A percentile compares a stretch with the other conserved stretches of the same genome.
Conservation (phyloP, 768 basidiomycete genomes). For the Steccherinum ochraceum region DNA sequence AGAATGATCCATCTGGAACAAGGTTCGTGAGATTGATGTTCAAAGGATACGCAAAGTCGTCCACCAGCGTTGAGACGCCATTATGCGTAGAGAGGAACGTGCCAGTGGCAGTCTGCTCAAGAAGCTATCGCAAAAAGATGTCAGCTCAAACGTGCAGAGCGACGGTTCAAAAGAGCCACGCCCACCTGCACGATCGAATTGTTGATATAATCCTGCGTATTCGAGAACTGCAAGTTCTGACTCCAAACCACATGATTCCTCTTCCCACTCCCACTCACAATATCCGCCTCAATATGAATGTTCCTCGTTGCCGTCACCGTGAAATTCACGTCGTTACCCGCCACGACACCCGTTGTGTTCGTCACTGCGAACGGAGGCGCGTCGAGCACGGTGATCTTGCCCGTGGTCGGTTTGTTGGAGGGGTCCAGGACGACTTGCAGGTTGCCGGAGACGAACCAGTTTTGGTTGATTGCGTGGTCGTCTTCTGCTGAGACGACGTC, state of each 20-base stretch:
- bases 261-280: constrained; percentile 57
- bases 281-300: constrained; percentile 54
- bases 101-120: constrained; percentile 45
- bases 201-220: constrained; percentile 55
- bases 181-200: constrained; percentile 35
- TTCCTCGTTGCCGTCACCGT: constrained; percentile 54
- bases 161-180: not conserved
- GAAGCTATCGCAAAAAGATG: constrained; percentile 28
- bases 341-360: constrained; percentile 37
- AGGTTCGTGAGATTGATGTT: constrained; percentile 32
- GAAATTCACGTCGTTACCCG: constrained; percentile 43
- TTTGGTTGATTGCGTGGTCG: constrained; percentile 59
- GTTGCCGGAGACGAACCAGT: constrained; percentile 72
- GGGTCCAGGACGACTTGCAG: constrained; percentile 65
- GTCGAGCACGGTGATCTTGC: constrained; percentile 53
- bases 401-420: constrained; percentile 59
- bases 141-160: not conserved
- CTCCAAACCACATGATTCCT: constrained; percentile 48
- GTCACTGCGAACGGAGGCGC: constrained; percentile 53
- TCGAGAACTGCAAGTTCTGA: constrained; percentile 57
- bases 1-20: constrained; percentile 26
- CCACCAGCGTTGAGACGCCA: constrained; percentile 34
- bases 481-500: constrained; percentile 68
- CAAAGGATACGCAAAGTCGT: constrained; percentile 50
- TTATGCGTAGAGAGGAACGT: constrained; percentile 43